phyloP scores from a whole-genome alignment of 371 early-diverging fungal species.

The Chytridium lagenaria region DNA sequence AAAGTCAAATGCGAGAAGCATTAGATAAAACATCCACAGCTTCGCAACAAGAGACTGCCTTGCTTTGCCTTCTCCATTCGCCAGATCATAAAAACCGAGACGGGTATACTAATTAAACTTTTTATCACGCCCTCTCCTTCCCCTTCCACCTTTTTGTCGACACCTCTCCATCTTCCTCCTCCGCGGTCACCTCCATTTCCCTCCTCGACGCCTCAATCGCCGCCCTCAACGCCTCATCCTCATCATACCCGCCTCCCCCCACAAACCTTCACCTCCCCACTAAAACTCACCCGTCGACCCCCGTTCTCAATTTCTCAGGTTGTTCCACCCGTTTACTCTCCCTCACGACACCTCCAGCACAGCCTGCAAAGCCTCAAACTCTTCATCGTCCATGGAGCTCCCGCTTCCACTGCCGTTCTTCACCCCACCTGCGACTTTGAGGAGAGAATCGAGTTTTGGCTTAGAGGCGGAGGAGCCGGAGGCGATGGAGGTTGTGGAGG shows the following conservation, averaged over 20 bases:
- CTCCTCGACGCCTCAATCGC: slow-evolving; percentile 14
- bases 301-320: neutral
- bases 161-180: neutral
- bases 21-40: no score
- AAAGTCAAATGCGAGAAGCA: no score
- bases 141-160: slow-evolving; percentile 12
- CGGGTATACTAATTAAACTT: no score
- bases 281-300: slow-evolving; percentile 8
- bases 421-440: slow-evolving; percentile 5
- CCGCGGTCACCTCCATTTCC: neutral
- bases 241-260: slow-evolving; percentile 2
- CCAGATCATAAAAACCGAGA: no score
- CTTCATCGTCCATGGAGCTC: slow-evolving; percentile 19
- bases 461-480: neutral
- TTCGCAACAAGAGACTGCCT: no score
- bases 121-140: slow-evolving; percentile 12
- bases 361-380: slow-evolving; percentile 20
- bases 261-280: neutral
- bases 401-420: slow-evolving; percentile 4
- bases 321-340: neutral
- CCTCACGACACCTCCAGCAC: slow-evolving; percentile 6
- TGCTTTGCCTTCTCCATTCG: no score
- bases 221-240: slow-evolving; percentile 18
- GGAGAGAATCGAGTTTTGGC: slow-evolving; percentile 4
- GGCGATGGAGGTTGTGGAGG: slow-evolving; percentile 8